Conservation (phyloP, 495 filamentous ascomycete species). For the Alectoria sarmentosa region DNA sequence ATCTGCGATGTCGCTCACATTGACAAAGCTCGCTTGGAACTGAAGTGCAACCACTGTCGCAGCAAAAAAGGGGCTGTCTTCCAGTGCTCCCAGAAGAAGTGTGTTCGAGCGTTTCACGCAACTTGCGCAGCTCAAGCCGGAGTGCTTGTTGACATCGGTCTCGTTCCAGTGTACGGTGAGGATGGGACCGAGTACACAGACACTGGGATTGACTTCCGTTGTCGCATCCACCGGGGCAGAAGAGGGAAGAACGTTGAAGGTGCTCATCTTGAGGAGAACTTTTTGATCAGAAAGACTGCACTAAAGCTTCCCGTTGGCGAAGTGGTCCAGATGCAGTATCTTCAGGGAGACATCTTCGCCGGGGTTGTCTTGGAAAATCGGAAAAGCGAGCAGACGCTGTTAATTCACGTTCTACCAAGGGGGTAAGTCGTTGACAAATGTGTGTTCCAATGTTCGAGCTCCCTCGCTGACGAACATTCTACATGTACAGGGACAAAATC, state of each 20-base stretch:
- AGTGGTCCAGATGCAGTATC: constrained; percentile 81
- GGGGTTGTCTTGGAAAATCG: constrained; percentile 85
- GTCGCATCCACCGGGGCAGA: constrained; percentile 87
- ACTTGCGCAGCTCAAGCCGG: constrained; percentile 90
- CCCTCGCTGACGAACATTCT: background rate
- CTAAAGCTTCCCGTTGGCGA: constrained; percentile 62
- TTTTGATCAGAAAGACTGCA: constrained; percentile 62
- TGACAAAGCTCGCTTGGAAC: constrained; percentile 77
- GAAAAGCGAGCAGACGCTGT: constrained; percentile 61
- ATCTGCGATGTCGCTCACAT: constrained; percentile 73
- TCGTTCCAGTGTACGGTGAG: constrained; percentile 79
- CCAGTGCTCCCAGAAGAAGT: constrained; percentile 95
- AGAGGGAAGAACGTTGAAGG: constrained; percentile 62
- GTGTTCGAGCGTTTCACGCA: constrained; percentile 86
- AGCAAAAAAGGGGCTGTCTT: constrained; percentile 92
- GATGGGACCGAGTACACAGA: constrained; percentile 88
- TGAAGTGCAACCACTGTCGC: constrained; percentile 92
- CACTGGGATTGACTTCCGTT: constrained; percentile 83
- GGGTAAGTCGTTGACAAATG: constrained; percentile 55
- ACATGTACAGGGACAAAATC: constrained; percentile 42
- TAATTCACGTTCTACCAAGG: constrained; percentile 80
- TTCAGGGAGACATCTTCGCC: constrained; percentile 80
- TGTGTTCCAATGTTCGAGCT: background rate
- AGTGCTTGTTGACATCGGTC: constrained; percentile 79
- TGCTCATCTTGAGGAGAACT: constrained; percentile 60